A percentile compares a stretch with the other conserved stretches of the same genome.
phyloP scores from a whole-genome alignment of 1,284 basidiomycete genomes.

The Cutaneotrichosporon daszewskae region DNA sequence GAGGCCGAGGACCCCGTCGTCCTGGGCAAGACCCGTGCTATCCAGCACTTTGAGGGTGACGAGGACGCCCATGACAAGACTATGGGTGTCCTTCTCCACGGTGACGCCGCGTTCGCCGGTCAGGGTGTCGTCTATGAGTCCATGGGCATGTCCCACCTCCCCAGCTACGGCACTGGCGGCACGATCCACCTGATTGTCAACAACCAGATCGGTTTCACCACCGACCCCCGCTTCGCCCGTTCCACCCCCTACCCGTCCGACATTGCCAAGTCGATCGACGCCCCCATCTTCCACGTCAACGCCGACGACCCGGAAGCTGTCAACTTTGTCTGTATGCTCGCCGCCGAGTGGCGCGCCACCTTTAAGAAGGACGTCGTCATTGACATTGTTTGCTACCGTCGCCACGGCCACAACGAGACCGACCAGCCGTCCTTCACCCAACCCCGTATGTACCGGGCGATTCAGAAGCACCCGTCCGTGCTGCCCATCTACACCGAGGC shows the following conservation, averaged over 20 bases:
- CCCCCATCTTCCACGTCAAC: conserved; percentile 99
- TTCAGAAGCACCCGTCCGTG: conserved; percentile 88
- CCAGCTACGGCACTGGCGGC: conserved; percentile 93
- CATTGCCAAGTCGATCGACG: conserved; percentile 96
- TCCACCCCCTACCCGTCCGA: conserved; percentile 99
- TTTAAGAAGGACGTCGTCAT: conserved; percentile 99
- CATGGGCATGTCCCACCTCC: conserved; percentile 96
- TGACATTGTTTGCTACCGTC: conserved; percentile 98
- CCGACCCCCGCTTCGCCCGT: conserved; percentile 93
- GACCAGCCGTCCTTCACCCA: conserved; percentile 99
- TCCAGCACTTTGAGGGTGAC: conserved; percentile 92
- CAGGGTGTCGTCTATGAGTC: conserved; percentile 99
- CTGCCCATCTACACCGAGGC: conserved; percentile 88
- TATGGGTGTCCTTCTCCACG: conserved; percentile 93
- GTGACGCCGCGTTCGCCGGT: conserved; percentile 97
- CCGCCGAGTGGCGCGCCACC: conserved; percentile 95
- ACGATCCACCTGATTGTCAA: conserved; percentile 99
- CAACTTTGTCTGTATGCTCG: conserved; percentile 95
- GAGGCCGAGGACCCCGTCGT: conserved; percentile 91
- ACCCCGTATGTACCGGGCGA: conserved; percentile 97
- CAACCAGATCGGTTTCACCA: conserved; percentile 99
- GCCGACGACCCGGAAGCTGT: conserved; percentile 98
- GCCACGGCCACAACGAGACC: conserved; percentile 98
- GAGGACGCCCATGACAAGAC: conserved; percentile 69
- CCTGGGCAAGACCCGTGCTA: conserved; percentile 91